Conservation (phyloP, 148 eudicot genomes). For the Salicornia ramosissima region DNA sequence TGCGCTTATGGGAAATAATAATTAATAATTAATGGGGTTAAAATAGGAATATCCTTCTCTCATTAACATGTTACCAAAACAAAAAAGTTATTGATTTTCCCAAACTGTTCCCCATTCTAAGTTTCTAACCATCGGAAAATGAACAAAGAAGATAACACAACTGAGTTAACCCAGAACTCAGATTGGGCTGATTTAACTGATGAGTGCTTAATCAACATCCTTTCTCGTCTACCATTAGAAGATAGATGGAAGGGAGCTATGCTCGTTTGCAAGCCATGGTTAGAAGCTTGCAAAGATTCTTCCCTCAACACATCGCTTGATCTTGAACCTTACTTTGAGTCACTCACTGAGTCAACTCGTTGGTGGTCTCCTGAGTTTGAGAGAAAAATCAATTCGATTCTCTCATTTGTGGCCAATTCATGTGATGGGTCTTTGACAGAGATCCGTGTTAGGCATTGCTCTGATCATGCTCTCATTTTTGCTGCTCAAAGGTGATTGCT, state of each 20-base stretch:
- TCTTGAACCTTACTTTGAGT: slow-evolving; percentile 59
- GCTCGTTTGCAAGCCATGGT: slow-evolving; percentile 82
- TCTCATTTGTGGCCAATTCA: slow-evolving; percentile 50
- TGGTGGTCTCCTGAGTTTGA: slow-evolving; percentile 80
- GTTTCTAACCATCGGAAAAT: slow-evolving; percentile 12
- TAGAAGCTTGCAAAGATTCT: slow-evolving; percentile 61
- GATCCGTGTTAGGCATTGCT: slow-evolving; percentile 78
- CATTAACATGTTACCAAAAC: too few species aligned
- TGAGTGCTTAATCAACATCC: slow-evolving; percentile 70
- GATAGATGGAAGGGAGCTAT: slow-evolving; percentile 64
- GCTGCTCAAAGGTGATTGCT: slow-evolving; percentile 55
- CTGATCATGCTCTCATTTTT: slow-evolving; percentile 56
- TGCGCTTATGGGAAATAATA: too few species aligned
- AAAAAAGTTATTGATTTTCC: background rate
- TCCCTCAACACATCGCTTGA: slow-evolving; percentile 52
- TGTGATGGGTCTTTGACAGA: slow-evolving; percentile 52
- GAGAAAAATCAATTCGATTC: slow-evolving; percentile 58
- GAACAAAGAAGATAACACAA: slow-evolving; percentile 15
- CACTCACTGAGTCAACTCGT: slow-evolving; percentile 50
- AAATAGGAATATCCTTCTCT: too few species aligned
- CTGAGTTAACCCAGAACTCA: slow-evolving; percentile 26
- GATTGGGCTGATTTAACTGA: slow-evolving; percentile 85
- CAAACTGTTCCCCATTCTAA: background rate
- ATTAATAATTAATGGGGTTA: too few species aligned
- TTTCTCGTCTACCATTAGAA: slow-evolving; percentile 57